Evolutionary conservation across 441 rosid species (phyloP), one percentile per base, ranked within the genome.

Genomic region (Brassica balearica): DNA sequence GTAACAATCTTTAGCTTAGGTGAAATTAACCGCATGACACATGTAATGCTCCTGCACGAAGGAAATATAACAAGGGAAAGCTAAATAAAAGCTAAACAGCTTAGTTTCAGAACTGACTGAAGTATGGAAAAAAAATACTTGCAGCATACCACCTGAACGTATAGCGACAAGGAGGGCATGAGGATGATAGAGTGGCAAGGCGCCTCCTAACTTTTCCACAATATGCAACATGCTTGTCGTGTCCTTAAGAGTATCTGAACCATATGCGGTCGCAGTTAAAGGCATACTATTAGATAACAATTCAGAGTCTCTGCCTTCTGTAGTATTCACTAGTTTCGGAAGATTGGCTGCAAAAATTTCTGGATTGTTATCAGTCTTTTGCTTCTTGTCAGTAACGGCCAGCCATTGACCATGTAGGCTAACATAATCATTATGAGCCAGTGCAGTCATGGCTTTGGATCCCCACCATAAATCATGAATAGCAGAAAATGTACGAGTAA

Each of bases 151-250:
- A 96, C 99, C 99, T 90, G 96, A 91, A 85, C 74, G 86, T 79
- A 96, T 84, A 85, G 92, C 92, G 74, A 79, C 84, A 62, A 90
- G 86, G 65, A 96, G 97, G 68, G 88, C 94, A 83, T 84, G 86
- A 14, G 97, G 98, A 73, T 96, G 96, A 88, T 92, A 87, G 61
- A 87, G 82, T 53, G 97, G 97, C 82, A 96, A 76, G 78, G 85
- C 74, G 74, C 92, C 90, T 77, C 81, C 79, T 51, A 91, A 82
- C 76, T 82, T 86, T 78, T 90, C 93, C 43, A 86, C 88, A 77
- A 88, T 71, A 68, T 85, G 91, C 9, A 81, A 69, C 84, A 96
- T 80, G 87, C 87, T 87, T 85, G 92, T 87, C 62, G 65, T 82
- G 69, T 82, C 86, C 63, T 68, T 79, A 62, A 75, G 66, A 56